These are phyloP conservation scores for Colletotrichum limetticola DNA, from an alignment of 2,329 filamentous ascomycete species.

Conservation along the genomic window DNA sequence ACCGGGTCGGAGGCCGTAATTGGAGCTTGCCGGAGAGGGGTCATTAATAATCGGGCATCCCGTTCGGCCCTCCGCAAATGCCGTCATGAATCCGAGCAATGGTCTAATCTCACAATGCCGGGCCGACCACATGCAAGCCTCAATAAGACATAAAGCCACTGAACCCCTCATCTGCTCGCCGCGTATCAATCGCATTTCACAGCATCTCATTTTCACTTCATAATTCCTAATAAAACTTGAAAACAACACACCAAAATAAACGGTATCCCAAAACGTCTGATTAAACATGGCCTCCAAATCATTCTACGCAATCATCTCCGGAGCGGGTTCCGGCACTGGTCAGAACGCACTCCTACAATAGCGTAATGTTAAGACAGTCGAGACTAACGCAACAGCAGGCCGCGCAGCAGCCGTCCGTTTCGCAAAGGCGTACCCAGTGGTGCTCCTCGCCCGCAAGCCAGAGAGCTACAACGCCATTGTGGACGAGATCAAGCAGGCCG, in stretches of 20 bases:
- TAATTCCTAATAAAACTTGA: neutral
- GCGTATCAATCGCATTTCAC: neutral
- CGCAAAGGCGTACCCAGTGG: slow-evolving; percentile 75
- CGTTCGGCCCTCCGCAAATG: slow-evolving; percentile 28
- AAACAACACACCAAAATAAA: neutral
- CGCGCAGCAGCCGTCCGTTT: slow-evolving; percentile 66
- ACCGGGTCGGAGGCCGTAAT: slow-evolving; percentile 6
- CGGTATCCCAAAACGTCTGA: neutral
- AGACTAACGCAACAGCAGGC: slow-evolving; percentile 44
- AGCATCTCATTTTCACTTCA: neutral
- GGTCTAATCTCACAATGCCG: slow-evolving; percentile 11
- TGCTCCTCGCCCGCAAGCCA: slow-evolving; percentile 76
- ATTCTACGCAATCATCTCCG: slow-evolving; percentile 75
- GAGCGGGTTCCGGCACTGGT: slow-evolving; percentile 77
- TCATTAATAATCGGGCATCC: slow-evolving; percentile 28
- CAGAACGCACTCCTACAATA: slow-evolving; percentile 67
- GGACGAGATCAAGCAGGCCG: slow-evolving; percentile 72
- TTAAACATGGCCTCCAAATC: slow-evolving; percentile 43
- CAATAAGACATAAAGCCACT: slow-evolving; percentile 1
- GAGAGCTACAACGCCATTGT: slow-evolving; percentile 75
- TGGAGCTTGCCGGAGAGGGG: slow-evolving; percentile 9
- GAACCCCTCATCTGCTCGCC: neutral
- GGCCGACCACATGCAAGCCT: neutral
- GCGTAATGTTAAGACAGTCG: slow-evolving; percentile 66
- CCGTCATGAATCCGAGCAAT: slow-evolving; percentile 32